Evolutionary conservation across 1,284 basidiomycete genomes (phyloP).

Genomic region (Malassezia globosa): DNA sequence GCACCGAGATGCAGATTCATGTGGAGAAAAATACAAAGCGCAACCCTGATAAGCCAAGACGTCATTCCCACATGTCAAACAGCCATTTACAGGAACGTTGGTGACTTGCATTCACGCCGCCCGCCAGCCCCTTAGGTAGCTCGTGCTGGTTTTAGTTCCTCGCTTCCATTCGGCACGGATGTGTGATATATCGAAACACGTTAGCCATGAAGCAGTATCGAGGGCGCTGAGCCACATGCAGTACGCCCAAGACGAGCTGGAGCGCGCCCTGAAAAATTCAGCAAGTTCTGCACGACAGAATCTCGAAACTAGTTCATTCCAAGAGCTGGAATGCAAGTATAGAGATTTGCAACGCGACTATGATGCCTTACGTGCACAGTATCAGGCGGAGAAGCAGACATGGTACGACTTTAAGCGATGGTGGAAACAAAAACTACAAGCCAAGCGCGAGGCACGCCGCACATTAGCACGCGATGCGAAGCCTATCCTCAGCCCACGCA

Average conservation of each 20-base stretch:
- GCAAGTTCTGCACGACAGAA: background rate
- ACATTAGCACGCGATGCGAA: background rate
- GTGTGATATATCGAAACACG: too few species aligned
- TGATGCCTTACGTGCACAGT: conserved; percentile 1
- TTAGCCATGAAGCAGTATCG: background rate
- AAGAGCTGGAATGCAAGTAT: conserved; percentile 4
- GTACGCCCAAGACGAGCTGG: background rate
- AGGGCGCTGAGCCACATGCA: background rate
- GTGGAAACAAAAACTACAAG: conserved; percentile 5
- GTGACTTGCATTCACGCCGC: too few species aligned
- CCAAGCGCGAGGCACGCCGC: background rate
- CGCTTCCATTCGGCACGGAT: too few species aligned
- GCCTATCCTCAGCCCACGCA: background rate
- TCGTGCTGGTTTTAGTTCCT: too few species aligned
- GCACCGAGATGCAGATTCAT: too few species aligned
- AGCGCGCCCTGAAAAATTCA: background rate
- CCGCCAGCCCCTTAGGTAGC: too few species aligned
- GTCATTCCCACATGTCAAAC: too few species aligned
- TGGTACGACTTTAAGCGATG: conserved; percentile 17
- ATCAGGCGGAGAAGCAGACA: conserved; percentile 2
- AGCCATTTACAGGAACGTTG: too few species aligned
- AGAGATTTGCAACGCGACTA: conserved; percentile 1
- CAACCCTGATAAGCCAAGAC: too few species aligned
- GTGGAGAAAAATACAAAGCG: too few species aligned
- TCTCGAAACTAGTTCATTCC: background rate